Evolutionary conservation across 1,139 yeast genomes (phyloP).

Genomic region (Kodamaea derodonti): DNA sequence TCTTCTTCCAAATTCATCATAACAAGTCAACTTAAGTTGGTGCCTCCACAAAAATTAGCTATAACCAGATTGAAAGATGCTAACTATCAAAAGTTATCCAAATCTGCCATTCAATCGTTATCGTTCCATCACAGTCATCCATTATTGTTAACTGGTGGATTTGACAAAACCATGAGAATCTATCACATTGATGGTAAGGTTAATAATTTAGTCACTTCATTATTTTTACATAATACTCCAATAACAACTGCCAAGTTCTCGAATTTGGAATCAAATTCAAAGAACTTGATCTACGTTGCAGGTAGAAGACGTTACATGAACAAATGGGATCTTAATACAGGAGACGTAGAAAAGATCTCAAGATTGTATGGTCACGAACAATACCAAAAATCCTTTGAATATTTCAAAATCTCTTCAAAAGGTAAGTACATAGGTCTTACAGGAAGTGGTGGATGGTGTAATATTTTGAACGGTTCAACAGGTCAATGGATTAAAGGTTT

Average conservation of each 20-base stretch:
- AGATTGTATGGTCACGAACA: conserved; percentile 90
- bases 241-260: conserved; percentile 72
- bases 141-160: conserved; percentile 82
- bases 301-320: conserved; percentile 93
- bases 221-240: conserved; percentile 77
- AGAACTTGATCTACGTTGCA: conserved; percentile 64
- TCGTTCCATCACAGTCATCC: conserved; percentile 88
- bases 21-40: conserved; percentile 48
- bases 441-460: conserved; percentile 91
- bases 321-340: conserved; percentile 79
- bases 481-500: conserved; percentile 88
- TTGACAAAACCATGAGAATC: conserved; percentile 80
- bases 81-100: conserved; percentile 62
- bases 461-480: conserved; percentile 66
- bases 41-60: conserved; percentile 70
- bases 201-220: conserved; percentile 77
- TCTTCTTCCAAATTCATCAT: conserved; percentile 55
- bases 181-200: conserved; percentile 90
- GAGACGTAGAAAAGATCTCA: conserved; percentile 77
- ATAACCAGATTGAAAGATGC: conserved; percentile 84
- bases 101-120: conserved; percentile 77
- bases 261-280: conserved; percentile 26
- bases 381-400: conserved; percentile 83
- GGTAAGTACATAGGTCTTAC: conserved; percentile 73
- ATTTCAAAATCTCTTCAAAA: conserved; percentile 65